Conservation (phyloP, 2,329 filamentous ascomycete species). For the Microcera coccophila region DNA sequence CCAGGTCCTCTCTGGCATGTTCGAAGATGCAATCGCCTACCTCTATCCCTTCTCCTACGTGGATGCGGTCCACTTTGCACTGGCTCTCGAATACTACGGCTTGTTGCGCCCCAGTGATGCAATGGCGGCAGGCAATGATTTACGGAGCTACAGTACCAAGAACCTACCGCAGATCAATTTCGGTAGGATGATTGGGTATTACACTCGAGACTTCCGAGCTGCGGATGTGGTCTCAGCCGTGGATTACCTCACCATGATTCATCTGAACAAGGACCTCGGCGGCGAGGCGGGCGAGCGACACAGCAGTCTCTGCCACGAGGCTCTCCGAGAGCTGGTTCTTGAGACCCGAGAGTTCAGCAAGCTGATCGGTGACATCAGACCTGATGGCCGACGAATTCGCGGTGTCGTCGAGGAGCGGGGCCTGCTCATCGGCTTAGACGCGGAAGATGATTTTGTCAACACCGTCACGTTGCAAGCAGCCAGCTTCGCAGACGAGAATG, state of each 20-base stretch:
- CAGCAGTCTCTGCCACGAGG: slow-evolving; percentile 81
- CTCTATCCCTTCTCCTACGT: slow-evolving; percentile 89
- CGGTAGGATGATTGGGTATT: slow-evolving; percentile 87
- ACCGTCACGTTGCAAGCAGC: slow-evolving; percentile 93
- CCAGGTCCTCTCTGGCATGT: slow-evolving; percentile 85
- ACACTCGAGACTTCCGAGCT: slow-evolving; percentile 92
- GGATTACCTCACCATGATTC: slow-evolving; percentile 89
- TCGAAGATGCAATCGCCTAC: slow-evolving; percentile 88
- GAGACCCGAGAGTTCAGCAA: slow-evolving; percentile 95
- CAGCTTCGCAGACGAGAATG: slow-evolving; percentile 88
- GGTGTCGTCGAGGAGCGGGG: slow-evolving; percentile 86
- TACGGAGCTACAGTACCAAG: slow-evolving; percentile 62
- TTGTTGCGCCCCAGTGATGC: slow-evolving; percentile 84
- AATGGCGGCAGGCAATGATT: slow-evolving; percentile 66
- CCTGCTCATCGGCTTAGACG: slow-evolving; percentile 71
- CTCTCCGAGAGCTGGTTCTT: slow-evolving; percentile 87
- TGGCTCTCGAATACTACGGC: slow-evolving; percentile 85
- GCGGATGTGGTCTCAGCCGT: slow-evolving; percentile 85
- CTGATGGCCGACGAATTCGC: slow-evolving; percentile 78
- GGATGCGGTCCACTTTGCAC: slow-evolving; percentile 90
- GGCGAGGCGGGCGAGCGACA: slow-evolving; percentile 73
- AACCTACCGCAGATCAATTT: slow-evolving; percentile 85
- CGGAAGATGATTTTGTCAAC: slow-evolving; percentile 79
- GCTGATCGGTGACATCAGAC: slow-evolving; percentile 83
- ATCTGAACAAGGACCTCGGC: slow-evolving; percentile 79